Evolutionary conservation across 2,329 filamentous ascomycete genomes (phyloP), one percentile per base, ranked within the genome.

Genomic region (Xylariaceae sp.): DNA sequence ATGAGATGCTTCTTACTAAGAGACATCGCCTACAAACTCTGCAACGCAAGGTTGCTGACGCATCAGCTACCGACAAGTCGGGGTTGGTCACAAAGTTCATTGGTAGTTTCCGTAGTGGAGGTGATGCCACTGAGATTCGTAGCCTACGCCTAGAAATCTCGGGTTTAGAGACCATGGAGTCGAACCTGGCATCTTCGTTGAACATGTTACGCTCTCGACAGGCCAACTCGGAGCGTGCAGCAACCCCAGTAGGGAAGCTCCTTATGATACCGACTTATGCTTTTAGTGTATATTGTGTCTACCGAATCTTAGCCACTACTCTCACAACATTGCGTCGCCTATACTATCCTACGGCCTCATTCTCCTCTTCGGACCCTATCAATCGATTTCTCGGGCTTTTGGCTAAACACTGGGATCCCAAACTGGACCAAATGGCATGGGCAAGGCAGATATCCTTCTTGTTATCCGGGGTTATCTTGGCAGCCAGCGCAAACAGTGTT

Each of bases 401-500:
- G 16, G 91, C 90, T 3, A 88, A 89, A 53, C 90, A 96, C 75
- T 93, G 90, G 84, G 90, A 96, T 69, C 90, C 90, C 2, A 85
- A 87, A 58, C 83, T 96, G 23, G 90, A 96, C 74, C 90, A 92
- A 68, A 82, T 86, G 9, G 89, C 90, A 8, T 96, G 91, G 91
- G 88, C 90, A 19, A 87, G 91, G 26, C 90, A 92, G 69, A 93
- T 96, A 63, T 92, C 89, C 57, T 96, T 96, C 74, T 78, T 92
- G 19, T 81, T 96, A 4, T 91, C 88, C 6, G 92, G 91, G 16
- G 85, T 93, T 46, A 95, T 96, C 71, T 86, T 96, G 21, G 80
- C 91, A 14, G 88, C 90, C 2, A 91, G 89, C 53, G 92, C 92
- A 74, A 91, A 89, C 73, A 90, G 87, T 55, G 91, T 91, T 16